Conservation (phyloP, 805 yeast species). For the Wickerhamomyces chaumierensis region DNA sequence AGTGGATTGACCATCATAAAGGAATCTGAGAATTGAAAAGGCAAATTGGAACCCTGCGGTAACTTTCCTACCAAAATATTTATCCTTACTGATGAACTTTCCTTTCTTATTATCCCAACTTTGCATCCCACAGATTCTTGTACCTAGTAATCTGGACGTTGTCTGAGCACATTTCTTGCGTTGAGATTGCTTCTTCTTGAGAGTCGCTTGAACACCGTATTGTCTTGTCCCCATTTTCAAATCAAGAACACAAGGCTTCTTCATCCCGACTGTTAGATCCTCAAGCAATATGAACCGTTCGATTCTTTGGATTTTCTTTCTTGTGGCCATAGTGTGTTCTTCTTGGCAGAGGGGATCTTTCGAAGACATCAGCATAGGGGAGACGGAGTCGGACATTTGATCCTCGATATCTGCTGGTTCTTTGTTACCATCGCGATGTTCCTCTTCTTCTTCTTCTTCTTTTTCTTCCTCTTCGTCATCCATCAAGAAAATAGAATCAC, state of each 20-base stretch:
- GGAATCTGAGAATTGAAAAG: conserved; percentile 59
- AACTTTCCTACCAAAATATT: conserved; percentile 82
- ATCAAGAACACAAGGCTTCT: conserved; percentile 83
- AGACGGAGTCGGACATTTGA: conserved; percentile 9
- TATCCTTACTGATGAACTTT: conserved; percentile 62
- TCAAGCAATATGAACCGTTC: conserved; percentile 82
- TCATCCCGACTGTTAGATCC: conserved; percentile 78
- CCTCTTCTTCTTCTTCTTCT: conserved; percentile 2
- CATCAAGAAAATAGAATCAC: conserved; percentile 32
- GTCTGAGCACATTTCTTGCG: conserved; percentile 70
- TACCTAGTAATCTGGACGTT: conserved; percentile 76
- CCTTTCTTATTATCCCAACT: conserved; percentile 45
- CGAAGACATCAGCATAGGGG: conserved; percentile 12
- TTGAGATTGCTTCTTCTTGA: conserved; percentile 67
- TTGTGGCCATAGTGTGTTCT: neutral
- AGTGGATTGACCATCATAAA: conserved; percentile 60
- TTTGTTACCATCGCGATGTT: neutral
- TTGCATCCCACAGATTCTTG: conserved; percentile 91
- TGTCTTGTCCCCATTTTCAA: conserved; percentile 98
- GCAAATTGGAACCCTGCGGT: conserved; percentile 66
- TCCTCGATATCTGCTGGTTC: conserved; percentile 5
- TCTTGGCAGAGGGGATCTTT: conserved; percentile 5
- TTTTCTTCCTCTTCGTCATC: conserved; percentile 28
- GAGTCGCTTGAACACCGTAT: conserved; percentile 86
- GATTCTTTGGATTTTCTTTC: conserved; percentile 39